These are phyloP conservation scores for Russula lepida DNA, from an alignment of 768 basidiomycete species.

Conservation along the genomic window DNA sequence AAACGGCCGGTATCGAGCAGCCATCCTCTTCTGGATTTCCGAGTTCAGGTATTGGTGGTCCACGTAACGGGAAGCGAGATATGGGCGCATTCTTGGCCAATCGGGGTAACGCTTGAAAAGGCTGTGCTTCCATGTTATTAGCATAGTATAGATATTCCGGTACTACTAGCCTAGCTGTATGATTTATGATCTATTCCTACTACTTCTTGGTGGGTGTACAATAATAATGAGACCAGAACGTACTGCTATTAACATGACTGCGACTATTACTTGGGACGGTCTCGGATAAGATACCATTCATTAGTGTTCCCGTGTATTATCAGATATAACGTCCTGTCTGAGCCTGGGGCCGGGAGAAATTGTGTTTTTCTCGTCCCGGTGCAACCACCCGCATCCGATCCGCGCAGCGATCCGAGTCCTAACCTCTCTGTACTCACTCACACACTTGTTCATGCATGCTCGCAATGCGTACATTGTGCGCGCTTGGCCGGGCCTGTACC, in stretches of 20 bases:
- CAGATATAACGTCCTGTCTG: neutral
- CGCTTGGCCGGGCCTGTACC: neutral
- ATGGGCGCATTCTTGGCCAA: slow-evolving; percentile 17
- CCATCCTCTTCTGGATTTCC: slow-evolving; percentile 12
- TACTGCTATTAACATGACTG: neutral
- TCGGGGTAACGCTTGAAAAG: neutral
- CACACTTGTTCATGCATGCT: neutral
- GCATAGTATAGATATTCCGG: neutral
- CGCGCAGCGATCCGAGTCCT: neutral
- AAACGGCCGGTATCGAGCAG: slow-evolving; percentile 5
- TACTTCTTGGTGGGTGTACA: neutral
- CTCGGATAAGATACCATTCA: neutral
- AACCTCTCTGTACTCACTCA: neutral
- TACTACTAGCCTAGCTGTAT: neutral
- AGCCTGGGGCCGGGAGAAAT: no score
- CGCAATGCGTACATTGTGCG: slow-evolving; percentile 8
- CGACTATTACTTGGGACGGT: neutral
- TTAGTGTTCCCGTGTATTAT: neutral
- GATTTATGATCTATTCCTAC: neutral
- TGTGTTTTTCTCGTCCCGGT: neutral
- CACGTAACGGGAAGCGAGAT: slow-evolving; percentile 10
- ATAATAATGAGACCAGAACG: neutral
- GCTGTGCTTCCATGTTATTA: neutral
- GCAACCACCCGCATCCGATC: neutral
- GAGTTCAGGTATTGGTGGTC: slow-evolving; percentile 14